Evolutionary conservation across 1,284 basidiomycete species (phyloP).

Genomic region (Pseudomicrostroma phylloplanum): DNA sequence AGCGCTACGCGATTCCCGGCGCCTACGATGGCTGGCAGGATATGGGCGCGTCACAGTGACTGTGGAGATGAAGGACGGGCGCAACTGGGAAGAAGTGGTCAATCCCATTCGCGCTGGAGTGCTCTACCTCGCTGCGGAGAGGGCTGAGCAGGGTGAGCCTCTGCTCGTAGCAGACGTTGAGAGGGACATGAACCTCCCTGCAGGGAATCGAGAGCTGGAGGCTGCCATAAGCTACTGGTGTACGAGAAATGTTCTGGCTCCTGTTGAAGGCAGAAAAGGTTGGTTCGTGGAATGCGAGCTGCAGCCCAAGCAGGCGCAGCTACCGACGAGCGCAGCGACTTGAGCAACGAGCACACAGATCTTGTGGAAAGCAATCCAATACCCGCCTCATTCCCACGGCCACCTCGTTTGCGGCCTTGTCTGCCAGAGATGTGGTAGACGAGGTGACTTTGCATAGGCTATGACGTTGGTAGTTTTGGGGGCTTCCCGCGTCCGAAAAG

Average conservation of each 20-base stretch:
- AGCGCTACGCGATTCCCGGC: slow-evolving; percentile 1
- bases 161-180: background rate
- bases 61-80: slow-evolving; percentile 13
- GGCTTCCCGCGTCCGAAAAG: no score
- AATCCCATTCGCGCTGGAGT: slow-evolving; percentile 9
- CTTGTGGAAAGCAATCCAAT: no score
- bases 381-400: no score
- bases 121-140: background rate
- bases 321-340: no score
- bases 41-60: slow-evolving; percentile 1
- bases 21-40: slow-evolving; percentile 10
- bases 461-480: no score
- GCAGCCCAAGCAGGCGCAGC: no score
- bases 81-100: slow-evolving; percentile 3
- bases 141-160: background rate
- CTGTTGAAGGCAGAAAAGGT: background rate
- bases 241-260: background rate
- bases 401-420: no score
- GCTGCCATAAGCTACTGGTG: background rate
- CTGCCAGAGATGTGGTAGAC: no score
- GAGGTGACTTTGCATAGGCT: no score
- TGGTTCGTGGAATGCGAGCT: slow-evolving; percentile 5
- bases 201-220: background rate
- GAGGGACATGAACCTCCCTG: background rate
- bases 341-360: no score